phyloP scores from a whole-genome alignment of 305 asterid genomes.

The Plantago lanceolata region DNA sequence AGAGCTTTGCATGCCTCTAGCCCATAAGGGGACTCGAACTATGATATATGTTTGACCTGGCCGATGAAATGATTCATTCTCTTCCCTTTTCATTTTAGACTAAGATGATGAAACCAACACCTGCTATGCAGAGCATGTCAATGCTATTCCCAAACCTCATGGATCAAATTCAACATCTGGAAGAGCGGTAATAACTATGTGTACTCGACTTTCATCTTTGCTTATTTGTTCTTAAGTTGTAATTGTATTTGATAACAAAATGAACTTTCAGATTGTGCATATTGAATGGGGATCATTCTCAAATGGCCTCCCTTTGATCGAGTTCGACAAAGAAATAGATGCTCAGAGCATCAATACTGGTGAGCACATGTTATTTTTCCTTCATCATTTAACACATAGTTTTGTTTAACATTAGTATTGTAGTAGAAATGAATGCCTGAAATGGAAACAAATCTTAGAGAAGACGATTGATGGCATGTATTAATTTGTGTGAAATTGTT shows the following conservation, averaged over 20 bases:
- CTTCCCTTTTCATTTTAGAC: too few relatives aligned
- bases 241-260: background rate
- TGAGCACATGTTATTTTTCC: slow-evolving; percentile 33
- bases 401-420: background rate
- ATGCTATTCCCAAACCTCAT: slow-evolving; percentile 52
- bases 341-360: slow-evolving; percentile 66
- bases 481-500: slow-evolving; percentile 74
- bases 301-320: slow-evolving; percentile 65
- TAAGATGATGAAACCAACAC: slow-evolving; percentile 77
- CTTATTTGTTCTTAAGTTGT: background rate
- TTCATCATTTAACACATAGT: background rate
- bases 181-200: slow-evolving; percentile 32
- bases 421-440: background rate
- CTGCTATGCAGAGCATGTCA: slow-evolving; percentile 58
- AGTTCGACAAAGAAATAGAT: slow-evolving; percentile 70
- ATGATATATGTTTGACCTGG: too few relatives aligned
- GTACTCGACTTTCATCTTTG: slow-evolving; percentile 4
- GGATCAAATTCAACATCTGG: slow-evolving; percentile 36
- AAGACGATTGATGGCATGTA: slow-evolving; percentile 79
- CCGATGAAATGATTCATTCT: too few relatives aligned
- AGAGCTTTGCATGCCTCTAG: too few relatives aligned
- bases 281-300: slow-evolving; percentile 83
- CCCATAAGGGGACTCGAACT: too few relatives aligned
- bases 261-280: slow-evolving; percentile 49
- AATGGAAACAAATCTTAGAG: slow-evolving; percentile 57